Evolutionary conservation across 805 yeast genomes (phyloP).

Genomic region (Candida succiphila): DNA sequence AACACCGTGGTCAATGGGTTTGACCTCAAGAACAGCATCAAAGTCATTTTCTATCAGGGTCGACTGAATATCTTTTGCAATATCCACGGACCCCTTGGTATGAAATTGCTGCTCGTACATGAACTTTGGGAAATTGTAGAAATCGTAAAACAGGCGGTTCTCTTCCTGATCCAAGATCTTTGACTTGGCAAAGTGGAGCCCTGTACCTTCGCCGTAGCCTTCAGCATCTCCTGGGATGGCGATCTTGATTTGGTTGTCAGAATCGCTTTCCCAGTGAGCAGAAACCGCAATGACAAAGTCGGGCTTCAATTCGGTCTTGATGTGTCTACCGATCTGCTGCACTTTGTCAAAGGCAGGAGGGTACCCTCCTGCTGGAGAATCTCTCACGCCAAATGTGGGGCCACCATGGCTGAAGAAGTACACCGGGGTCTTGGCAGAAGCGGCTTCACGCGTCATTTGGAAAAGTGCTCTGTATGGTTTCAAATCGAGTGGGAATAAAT

Average conservation of each 20-base stretch:
- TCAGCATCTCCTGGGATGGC: conserved; percentile 26
- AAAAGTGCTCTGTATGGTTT: too few species aligned
- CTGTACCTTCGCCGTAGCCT: neutral
- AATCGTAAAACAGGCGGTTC: conserved; percentile 61
- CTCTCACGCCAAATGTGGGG: conserved; percentile 60
- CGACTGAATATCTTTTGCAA: conserved; percentile 35
- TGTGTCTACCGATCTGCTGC: conserved; percentile 38
- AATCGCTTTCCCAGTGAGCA: conserved; percentile 66
- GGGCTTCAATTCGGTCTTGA: conserved; percentile 44
- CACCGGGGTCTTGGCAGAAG: conserved; percentile 33
- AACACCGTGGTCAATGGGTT: conserved; percentile 78
- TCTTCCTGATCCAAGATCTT: conserved; percentile 22
- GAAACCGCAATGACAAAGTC: conserved; percentile 57
- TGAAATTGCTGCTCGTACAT: conserved; percentile 59
- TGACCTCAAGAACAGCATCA: conserved; percentile 29
- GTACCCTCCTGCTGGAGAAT: conserved; percentile 39
- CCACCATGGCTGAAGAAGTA: conserved; percentile 79
- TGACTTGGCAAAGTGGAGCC: conserved; percentile 5
- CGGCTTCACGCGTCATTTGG: too few species aligned
- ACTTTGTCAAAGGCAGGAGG: conserved; percentile 50
- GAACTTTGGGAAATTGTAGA: conserved; percentile 58
- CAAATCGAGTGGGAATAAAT: too few species aligned
- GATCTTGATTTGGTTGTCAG: conserved; percentile 34
- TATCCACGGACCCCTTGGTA: conserved; percentile 28
- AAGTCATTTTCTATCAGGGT: conserved; percentile 34